phyloP scores from a whole-genome alignment of 371 early-diverging fungal genomes.

The Nematocida homosporus region DNA sequence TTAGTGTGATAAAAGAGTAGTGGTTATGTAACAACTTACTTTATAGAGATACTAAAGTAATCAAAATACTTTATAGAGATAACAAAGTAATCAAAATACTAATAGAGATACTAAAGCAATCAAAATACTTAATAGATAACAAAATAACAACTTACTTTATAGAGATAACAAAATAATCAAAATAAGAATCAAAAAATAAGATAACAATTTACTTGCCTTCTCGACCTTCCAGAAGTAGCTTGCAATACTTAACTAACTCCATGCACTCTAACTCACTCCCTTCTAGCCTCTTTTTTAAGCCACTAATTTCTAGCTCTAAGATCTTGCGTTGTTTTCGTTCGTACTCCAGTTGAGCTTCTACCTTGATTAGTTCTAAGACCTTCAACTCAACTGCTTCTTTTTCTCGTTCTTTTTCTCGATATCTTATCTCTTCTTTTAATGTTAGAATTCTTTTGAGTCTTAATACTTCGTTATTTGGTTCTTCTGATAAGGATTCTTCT shows the following conservation, averaged over 20 bases:
- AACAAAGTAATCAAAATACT: too few species aligned
- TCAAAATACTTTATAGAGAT: too few species aligned
- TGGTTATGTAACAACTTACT: too few species aligned
- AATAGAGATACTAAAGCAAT: too few species aligned
- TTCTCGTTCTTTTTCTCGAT: slow-evolving; percentile 37
- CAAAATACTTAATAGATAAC: background rate
- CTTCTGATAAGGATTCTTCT: slow-evolving; percentile 9
- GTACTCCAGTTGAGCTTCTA: slow-evolving; percentile 49
- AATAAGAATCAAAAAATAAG: too few species aligned
- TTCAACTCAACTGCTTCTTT: slow-evolving; percentile 37
- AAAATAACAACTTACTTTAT: too few species aligned
- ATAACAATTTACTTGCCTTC: background rate
- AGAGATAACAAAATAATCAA: too few species aligned
- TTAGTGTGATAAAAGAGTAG: too few species aligned
- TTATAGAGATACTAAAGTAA: too few species aligned
- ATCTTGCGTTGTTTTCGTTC: slow-evolving; percentile 49
- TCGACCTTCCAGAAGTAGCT: slow-evolving; percentile 27
- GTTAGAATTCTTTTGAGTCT: slow-evolving; percentile 39
- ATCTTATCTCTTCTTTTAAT: slow-evolving; percentile 43
- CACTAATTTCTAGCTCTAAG: slow-evolving; percentile 28
- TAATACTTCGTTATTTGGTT: slow-evolving; percentile 8
- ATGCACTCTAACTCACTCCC: slow-evolving; percentile 53
- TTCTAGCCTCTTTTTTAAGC: slow-evolving; percentile 27
- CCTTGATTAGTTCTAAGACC: slow-evolving; percentile 43
- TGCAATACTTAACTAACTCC: slow-evolving; percentile 52